Evolutionary conservation across 768 basidiomycete species (phyloP).

Genomic region (Leccinum arenicola): DNA sequence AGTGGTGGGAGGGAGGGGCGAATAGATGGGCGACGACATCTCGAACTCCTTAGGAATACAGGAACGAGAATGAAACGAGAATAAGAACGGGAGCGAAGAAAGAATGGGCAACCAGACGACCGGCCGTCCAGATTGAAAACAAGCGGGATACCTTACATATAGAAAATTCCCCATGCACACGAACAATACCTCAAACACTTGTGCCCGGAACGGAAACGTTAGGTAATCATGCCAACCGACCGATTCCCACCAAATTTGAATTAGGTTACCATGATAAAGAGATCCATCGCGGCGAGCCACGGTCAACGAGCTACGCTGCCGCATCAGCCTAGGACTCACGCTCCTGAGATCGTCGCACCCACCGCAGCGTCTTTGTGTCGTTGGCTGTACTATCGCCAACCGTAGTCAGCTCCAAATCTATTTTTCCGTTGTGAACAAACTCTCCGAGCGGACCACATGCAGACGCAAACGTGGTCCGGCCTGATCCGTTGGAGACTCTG

Average conservation of each 20-base stretch:
- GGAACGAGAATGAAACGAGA: background rate
- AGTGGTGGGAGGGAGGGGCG: conserved; percentile 34
- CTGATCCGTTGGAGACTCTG: conserved; percentile 1
- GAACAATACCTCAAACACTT: conserved; percentile 11
- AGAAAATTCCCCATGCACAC: background rate
- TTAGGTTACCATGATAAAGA: background rate
- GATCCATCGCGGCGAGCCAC: background rate
- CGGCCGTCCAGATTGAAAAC: background rate
- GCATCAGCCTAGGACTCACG: background rate
- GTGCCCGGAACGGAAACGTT: conserved; percentile 14
- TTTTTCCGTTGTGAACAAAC: background rate
- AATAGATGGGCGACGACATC: conserved; percentile 22
- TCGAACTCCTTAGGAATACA: conserved; percentile 7
- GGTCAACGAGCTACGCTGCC: background rate
- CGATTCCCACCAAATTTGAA: conserved; percentile 1
- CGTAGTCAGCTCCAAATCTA: no score
- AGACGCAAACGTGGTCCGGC: background rate
- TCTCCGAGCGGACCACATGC: background rate
- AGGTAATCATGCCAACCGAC: conserved; percentile 12
- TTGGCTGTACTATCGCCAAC: background rate
- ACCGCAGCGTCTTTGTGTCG: background rate
- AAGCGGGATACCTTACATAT: background rate
- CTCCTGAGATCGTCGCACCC: background rate
- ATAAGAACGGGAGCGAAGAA: background rate
- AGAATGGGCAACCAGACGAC: background rate